Base-by-base conservation (phyloP, 2,329 filamentous ascomycete genomes). In the Arthroderma uncinatum region DNA sequence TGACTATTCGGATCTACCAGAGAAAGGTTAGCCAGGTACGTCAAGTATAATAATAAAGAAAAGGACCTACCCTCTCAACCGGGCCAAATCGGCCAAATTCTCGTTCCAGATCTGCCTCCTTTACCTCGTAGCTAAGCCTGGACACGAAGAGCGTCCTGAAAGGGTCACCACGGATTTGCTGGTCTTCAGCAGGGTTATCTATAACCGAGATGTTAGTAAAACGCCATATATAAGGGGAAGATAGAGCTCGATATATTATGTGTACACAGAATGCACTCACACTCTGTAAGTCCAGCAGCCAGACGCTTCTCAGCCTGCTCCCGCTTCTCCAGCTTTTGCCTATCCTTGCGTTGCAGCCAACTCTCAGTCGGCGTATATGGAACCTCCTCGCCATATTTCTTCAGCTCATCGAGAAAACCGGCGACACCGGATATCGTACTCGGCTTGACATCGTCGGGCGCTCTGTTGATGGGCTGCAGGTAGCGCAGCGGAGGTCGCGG, bases 71-170 rank as follows among this genome's bases (percentile, higher is more conserved):
- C 69, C 91, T 84, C 74, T 97, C 93, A 71, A 98, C 94, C 2
- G 90, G 87, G 23, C 93, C 93, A 70, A 91, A 96, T 57, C 92
- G 86, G 23, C 87, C 86, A 73, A 98, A 98, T 70, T 96, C 92
- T 65, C 87, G 82, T 75, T 96, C 90, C 42, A 98, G 78, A 68
- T 98, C 93, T 65, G 90, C 83, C 66, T 92, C 87, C 62, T 88
- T 90, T 50, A 87, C 86, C 59, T 93, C 87, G 69, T 96, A 98
- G 68, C 86, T 90, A 53, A 98, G 79, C 56, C 93, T 85, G 55
- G 89, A 86, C 56, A 97, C 87, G 66, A 98, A 94, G 54, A 98
- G 78, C 12, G 93, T 98, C 74, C 89, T 95, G 78, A 93, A 96
- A 1, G 92, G 86, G 74, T 97, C 91, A 57, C 93, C 92, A 62